These are phyloP conservation scores for Globisporangium barbulae DNA, from an alignment of 352 stramenopile species.

Conservation along the genomic window DNA sequence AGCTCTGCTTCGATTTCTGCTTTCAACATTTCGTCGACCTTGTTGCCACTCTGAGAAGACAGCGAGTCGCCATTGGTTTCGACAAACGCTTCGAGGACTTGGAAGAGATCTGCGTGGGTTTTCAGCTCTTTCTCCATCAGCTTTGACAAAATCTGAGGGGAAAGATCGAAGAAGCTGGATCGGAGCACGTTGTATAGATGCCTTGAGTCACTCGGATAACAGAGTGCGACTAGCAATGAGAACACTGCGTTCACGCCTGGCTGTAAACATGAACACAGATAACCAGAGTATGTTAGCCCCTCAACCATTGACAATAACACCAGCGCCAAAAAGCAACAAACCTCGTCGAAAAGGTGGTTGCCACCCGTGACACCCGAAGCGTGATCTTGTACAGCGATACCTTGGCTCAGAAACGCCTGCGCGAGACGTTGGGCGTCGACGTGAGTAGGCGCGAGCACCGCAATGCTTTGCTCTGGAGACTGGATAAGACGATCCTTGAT, in stretches of 20 bases:
- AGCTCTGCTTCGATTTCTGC: conserved; percentile 5
- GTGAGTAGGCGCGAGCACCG: conserved; percentile 36
- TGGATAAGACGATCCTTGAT: conserved; percentile 11
- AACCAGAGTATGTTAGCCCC: neutral
- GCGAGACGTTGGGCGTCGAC: conserved; percentile 36
- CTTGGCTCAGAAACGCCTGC: conserved; percentile 30
- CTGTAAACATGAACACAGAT: conserved; percentile 10
- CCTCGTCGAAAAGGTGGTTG: conserved; percentile 26
- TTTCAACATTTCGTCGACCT: neutral
- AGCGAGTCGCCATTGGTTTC: conserved; percentile 27
- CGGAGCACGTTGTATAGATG: conserved; percentile 79
- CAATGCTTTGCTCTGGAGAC: conserved; percentile 15
- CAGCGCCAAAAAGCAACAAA: conserved; percentile 2
- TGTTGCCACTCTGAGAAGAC: neutral
- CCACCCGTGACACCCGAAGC: neutral
- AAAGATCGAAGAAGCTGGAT: conserved; percentile 58
- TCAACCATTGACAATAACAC: too few species aligned
- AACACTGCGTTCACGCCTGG: conserved; percentile 59
- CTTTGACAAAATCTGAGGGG: conserved; percentile 46
- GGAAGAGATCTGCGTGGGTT: conserved; percentile 44
- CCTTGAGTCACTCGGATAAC: conserved; percentile 60
- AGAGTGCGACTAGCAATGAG: conserved; percentile 64
- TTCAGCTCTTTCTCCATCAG: conserved; percentile 64
- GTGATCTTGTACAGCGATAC: conserved; percentile 24
- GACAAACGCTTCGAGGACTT: conserved; percentile 53